Evolutionary conservation across 768 basidiomycete genomes (phyloP), one percentile per base, ranked within the genome.

Genomic region (Russula earlei): DNA sequence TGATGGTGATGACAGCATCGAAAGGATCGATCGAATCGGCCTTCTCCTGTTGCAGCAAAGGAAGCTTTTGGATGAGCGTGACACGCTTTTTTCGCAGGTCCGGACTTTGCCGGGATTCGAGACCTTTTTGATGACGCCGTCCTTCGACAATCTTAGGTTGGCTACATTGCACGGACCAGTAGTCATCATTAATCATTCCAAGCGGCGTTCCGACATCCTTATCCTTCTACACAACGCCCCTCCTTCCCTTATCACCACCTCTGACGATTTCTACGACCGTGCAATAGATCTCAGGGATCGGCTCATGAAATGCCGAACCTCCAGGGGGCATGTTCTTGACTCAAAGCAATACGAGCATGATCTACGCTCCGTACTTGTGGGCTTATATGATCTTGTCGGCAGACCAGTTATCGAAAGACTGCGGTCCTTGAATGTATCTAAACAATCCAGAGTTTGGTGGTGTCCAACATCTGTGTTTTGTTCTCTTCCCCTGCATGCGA

Each of bases 401-500:
- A 1, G 19, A 4, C 54, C 46, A 1, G 46, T 54, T 5, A 24
- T 54, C 15, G 3, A 38, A 1, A 38, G 27, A 27, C 44, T 54
- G 5, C 36, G 7, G 7, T 0, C 0, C 17, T 33, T 54, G 7
- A 19, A 20, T 3, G 27, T 54, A 0, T 36, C 52, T 4, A 36
- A 53, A 11, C 52, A 53, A 29, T 53, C 52, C 6, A n/a, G 43
- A 14, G 25, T 53, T n/a, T 53, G 43, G 52, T 53, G 24, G 44
- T 45, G 44, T 29, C 44, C 44, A 10, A 45, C 44, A 10, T 45
- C 44, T 4, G 41, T 43, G 4, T 53, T 53, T 15, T 47, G 45
- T n/a, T 47, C 20, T 8, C 53, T 54, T n/a, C 54, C 54, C 4
- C 46, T 54, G 1, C 54, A 54, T 3, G 38, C 54, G 0, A 48